Base-by-base conservation (phyloP, 768 basidiomycete genomes). In the Steccherinum ochraceum region DNA sequence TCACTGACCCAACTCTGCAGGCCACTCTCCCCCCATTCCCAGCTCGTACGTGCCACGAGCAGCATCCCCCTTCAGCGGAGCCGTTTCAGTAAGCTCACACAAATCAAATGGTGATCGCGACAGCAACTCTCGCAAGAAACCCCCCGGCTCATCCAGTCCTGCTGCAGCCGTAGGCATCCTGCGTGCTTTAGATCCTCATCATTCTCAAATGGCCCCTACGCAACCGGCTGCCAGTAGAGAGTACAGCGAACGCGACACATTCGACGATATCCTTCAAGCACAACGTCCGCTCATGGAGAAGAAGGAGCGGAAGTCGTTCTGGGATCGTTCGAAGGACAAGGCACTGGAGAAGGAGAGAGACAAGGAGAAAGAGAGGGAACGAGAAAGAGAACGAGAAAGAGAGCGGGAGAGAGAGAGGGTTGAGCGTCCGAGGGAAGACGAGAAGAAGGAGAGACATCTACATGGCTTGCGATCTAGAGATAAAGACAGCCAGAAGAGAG, bases 181-280 rank as follows among this genome's bases (percentile, higher is more conserved):
- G 50, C 72, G 70, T 43, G 73, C 86, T 2, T 69, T 89, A 13
- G 85, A 89, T 50, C 83, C 86, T 0, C 73, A 67, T 52, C 53
- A 61, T 47, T 54, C 50, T 4, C 40, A 52, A 16, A 16, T 16
- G 7, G 30, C 30, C 39, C 48, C 43, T 30, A 24, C 46, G 40
- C 46, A 16, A 45, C 52, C 1, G 52, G 11, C 51, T 12, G 56
- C 18, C 57, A 61, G 2, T n/a, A 60, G 64, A 23, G 64, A 71
- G 16, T 25, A 51, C 41, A 39, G 35, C 11, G 41, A 43, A 5
- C 41, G 21, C 16, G n/a, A 43, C 0, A 58, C 65, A 46, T 61
- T 72, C 12, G 73, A 66, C 48, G 56, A 66, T n/a, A 61, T 62
- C 25, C 52, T 55, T 19, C 56, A 67, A 12, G 41, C 40, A 1